Evolutionary conservation across 768 basidiomycete species (phyloP).

Genomic region (Termitomyces sp.): DNA sequence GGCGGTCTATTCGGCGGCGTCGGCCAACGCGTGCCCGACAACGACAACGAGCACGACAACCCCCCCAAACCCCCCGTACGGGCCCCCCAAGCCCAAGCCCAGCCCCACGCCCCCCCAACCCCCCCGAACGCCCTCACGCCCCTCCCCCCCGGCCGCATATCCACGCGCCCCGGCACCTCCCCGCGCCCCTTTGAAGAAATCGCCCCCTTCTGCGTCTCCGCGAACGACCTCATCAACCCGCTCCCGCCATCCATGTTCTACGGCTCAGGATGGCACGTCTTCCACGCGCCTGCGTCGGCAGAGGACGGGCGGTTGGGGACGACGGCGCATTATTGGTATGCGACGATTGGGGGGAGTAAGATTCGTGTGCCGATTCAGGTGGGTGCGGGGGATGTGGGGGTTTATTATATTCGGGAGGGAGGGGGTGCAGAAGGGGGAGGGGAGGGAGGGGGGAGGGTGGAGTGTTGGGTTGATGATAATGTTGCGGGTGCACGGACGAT

Average conservation of each 20-base stretch:
- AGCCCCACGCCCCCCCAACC: too few relatives aligned
- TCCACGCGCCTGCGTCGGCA: constrained; percentile 53
- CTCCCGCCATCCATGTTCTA: constrained; percentile 92
- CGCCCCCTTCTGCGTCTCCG: constrained; percentile 88
- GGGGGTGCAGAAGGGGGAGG: too few relatives aligned
- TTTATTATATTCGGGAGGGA: constrained; percentile 87
- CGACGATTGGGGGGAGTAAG: constrained; percentile 79
- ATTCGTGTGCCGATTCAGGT: constrained; percentile 82
- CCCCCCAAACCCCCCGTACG: too few relatives aligned
- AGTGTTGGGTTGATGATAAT: constrained; percentile 99
- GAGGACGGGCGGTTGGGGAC: constrained; percentile 48
- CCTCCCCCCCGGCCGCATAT: constrained; percentile 75
- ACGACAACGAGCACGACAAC: too few relatives aligned
- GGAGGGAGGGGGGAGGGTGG: constrained; percentile 67
- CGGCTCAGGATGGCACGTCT: constrained; percentile 86
- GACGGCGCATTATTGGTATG: constrained; percentile 88
- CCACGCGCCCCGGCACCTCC: constrained; percentile 57
- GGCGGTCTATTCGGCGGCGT: constrained; percentile 90
- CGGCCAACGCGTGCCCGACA: too few relatives aligned
- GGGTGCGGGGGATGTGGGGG: constrained; percentile 87
- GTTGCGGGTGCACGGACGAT: constrained; percentile 72
- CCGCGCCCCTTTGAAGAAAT: constrained; percentile 77
- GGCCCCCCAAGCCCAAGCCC: too few relatives aligned
- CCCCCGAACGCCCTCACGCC: too few relatives aligned
- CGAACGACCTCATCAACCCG: constrained; percentile 98